These are phyloP conservation scores for Nemania sp. DNA, from an alignment of 2,329 filamentous ascomycete species.

Conservation along the genomic window DNA sequence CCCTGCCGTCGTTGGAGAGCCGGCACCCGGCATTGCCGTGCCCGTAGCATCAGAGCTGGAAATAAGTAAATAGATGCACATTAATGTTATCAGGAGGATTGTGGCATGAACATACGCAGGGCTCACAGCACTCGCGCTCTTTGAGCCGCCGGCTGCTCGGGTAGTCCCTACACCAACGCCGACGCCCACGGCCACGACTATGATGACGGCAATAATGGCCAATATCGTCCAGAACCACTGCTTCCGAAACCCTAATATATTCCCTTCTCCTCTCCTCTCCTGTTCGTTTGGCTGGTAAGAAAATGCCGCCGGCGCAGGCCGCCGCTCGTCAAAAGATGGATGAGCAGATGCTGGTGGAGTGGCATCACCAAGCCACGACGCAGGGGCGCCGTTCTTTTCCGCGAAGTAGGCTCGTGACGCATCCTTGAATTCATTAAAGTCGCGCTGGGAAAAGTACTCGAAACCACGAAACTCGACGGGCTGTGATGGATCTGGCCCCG, in stretches of 20 bases:
- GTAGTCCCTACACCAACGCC: constrained; percentile 44
- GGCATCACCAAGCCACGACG: constrained; percentile 40
- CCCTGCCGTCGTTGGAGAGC: not conserved
- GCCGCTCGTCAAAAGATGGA: constrained; percentile 17
- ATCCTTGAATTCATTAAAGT: constrained; percentile 36
- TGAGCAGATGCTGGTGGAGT: constrained; percentile 35
- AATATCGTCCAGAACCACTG: constrained; percentile 44
- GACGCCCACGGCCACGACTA: constrained; percentile 41
- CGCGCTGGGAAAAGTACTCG: constrained; percentile 39
- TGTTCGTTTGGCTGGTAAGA: constrained; percentile 6
- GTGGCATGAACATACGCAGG: constrained; percentile 34
- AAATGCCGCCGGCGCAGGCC: constrained; percentile 6
- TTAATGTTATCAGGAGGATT: not conserved
- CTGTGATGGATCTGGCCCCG: constrained; percentile 15
- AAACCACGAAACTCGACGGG: constrained; percentile 39
- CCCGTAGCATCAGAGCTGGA: constrained; percentile 14
- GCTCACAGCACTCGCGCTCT: constrained; percentile 10
- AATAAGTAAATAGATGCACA: constrained; percentile 7
- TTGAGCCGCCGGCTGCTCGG: constrained; percentile 5
- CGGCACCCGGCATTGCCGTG: constrained; percentile 8
- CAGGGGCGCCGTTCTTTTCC: constrained; percentile 24
- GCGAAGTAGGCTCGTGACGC: constrained; percentile 37
- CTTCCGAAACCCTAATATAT: constrained; percentile 38
- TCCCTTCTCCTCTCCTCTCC: constrained; percentile 20
- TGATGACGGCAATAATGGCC: constrained; percentile 35